These are phyloP conservation scores for Aspergillus affinis DNA, from an alignment of 495 filamentous ascomycete genomes.

Conservation along the genomic window DNA sequence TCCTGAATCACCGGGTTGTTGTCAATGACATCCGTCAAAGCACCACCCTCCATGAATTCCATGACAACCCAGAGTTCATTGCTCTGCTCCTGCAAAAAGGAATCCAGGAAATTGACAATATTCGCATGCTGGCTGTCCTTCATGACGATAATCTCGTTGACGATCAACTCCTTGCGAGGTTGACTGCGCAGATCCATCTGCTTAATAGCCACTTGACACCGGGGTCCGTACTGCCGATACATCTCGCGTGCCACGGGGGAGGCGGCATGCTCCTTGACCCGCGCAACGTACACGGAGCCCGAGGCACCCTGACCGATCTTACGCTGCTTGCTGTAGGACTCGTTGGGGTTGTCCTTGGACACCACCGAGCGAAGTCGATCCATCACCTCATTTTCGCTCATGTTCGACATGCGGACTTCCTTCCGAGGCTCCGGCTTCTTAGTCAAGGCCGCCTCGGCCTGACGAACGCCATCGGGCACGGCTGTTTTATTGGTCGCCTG, in stretches of 20 bases:
- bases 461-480: conserved; percentile 65
- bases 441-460: conserved; percentile 77
- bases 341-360: conserved; percentile 84
- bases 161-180: conserved; percentile 96
- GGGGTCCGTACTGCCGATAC: conserved; percentile 64
- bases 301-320: conserved; percentile 99
- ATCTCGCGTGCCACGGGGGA: conserved; percentile 65
- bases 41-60: conserved; percentile 99
- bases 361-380: conserved; percentile 88
- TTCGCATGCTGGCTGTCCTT: conserved; percentile 97
- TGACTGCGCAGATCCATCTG: conserved; percentile 99
- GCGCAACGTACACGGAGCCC: conserved; percentile 95
- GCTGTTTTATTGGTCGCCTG: conserved; percentile 49
- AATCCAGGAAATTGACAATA: conserved; percentile 98
- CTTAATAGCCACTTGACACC: conserved; percentile 92
- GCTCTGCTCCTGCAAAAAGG: conserved; percentile 89
- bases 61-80: conserved; percentile 98
- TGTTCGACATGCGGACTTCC: conserved; percentile 93
- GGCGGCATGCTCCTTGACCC: conserved; percentile 73
- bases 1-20: conserved; percentile 90
- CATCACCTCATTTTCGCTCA: conserved; percentile 97
- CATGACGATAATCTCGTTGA: conserved; percentile 99
- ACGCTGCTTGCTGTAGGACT: conserved; percentile 96
- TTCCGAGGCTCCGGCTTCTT: conserved; percentile 76
- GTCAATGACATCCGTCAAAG: conserved; percentile 96